Evolutionary conservation across 192 early-diverging fungal species (phyloP).

Genomic region (Rhizophagus clarus): DNA sequence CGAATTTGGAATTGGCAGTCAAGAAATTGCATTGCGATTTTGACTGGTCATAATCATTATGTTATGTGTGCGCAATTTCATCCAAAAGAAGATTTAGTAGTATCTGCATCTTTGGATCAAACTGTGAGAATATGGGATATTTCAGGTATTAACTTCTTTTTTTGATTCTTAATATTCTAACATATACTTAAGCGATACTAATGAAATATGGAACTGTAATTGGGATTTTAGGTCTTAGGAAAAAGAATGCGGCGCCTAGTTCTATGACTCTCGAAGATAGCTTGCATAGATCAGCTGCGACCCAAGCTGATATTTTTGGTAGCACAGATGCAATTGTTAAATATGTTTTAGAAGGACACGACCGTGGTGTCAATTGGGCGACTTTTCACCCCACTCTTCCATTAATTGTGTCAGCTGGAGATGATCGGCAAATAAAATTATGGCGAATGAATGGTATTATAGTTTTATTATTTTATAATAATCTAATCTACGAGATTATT

Average conservation of each 20-base stretch:
- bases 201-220: neutral
- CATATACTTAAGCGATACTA: neutral
- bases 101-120: conserved; percentile 95
- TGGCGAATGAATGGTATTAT: conserved; percentile 95
- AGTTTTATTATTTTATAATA: neutral
- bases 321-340: conserved; percentile 96
- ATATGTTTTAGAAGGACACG: conserved; percentile 97
- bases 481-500: neutral
- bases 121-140: conserved; percentile 99
- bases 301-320: conserved; percentile 95
- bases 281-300: conserved; percentile 46
- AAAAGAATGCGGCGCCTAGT: conserved; percentile 78
- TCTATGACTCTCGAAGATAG: conserved; percentile 57
- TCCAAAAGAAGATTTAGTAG: conserved; percentile 94
- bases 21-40: conserved; percentile 93
- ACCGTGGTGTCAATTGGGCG: conserved; percentile 97
- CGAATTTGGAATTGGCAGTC: conserved; percentile 99
- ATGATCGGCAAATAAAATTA: conserved; percentile 97
- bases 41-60: conserved; percentile 99
- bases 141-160: conserved; percentile 70
- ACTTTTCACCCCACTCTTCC: conserved; percentile 96
- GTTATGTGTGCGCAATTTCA: conserved; percentile 99
- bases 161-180: neutral
- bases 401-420: conserved; percentile 94
- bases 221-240: conserved; percentile 60